Percentiles rank a stretch among this genome's conserved stretches.
phyloP scores from a whole-genome alignment of 371 early-diverging fungal species.

The Lichtheimia hyalospora region DNA sequence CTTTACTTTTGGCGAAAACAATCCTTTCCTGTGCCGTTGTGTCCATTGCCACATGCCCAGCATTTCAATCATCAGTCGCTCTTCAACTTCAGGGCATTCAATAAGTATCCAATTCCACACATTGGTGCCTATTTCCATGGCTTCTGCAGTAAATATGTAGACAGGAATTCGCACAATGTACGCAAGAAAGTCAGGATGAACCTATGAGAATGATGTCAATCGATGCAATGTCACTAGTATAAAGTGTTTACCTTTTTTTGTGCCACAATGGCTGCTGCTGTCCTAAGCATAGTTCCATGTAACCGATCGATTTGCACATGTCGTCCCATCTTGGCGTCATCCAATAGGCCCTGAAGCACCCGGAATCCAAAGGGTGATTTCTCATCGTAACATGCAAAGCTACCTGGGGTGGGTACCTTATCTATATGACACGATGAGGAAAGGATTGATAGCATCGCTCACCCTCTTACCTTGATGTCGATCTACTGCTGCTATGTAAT shows the following conservation, averaged over 20 bases:
- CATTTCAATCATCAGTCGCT: conserved; percentile 80
- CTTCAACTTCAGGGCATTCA: conserved; percentile 71
- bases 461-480: conserved; percentile 7
- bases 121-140: conserved; percentile 74
- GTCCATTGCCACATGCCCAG: conserved; percentile 83
- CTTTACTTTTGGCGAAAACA: conserved; percentile 53
- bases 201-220: not conserved
- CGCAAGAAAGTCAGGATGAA: conserved; percentile 73
- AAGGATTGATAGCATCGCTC: no score
- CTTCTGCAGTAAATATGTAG: conserved; percentile 71
- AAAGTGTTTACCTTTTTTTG: conserved; percentile 2
- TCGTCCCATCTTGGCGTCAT: conserved; percentile 43
- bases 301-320: conserved; percentile 43
- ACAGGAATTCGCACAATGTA: conserved; percentile 86
- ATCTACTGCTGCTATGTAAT: conserved; percentile 21
- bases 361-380: conserved; percentile 42
- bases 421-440: not conserved
- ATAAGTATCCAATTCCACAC: conserved; percentile 89
- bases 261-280: conserved; percentile 35
- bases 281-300: conserved; percentile 46
- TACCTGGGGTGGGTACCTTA: conserved; percentile 7
- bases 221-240: no score
- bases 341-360: conserved; percentile 28
- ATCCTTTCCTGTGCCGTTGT: conserved; percentile 70
- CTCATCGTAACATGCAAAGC: conserved; percentile 11